Base-by-base conservation (phyloP, 2,329 filamentous ascomycete genomes). In the Penicillium sp. region DNA sequence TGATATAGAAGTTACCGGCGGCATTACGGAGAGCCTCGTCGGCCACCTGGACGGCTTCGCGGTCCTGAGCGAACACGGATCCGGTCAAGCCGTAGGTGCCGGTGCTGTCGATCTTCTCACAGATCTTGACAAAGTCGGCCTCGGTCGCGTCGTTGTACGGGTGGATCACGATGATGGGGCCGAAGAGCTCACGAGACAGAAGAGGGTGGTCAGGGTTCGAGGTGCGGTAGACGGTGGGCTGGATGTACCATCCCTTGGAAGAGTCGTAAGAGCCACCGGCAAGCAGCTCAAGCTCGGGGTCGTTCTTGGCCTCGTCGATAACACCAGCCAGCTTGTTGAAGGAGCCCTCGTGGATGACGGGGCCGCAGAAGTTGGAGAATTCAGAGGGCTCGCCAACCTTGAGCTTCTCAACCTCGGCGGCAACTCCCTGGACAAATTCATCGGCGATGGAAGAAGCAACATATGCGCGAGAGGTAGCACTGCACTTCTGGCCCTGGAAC, bases 401-500 rank as follows among this genome's bases (percentile, higher is more conserved):
- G 46, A 95, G 80, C 53, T 82, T 81, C 64, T 84, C 76, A 7
- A 84, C 86, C 72, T 92, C 87, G n/a, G 79, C 71, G 11, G 85
- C 77, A 3, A 95, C 75, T 50, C 81, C 79, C 58, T 84, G 73
- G 67, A 85, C 83, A 75, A 92, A 90, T 55, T 85, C 76, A 9
- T 87, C 81, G 83, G 88, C 91, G 42, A 88, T 72, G 2, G 88
- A 92, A 64, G 82, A 80, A 30, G 90, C 85, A 3, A 94, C 83
- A 73, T 95, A 95, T 44, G 84, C 77, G 25, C 90, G 85, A 25
- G 89, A 92, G 20, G 87, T 90, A 51, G 90, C 90, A 63, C 87
- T 90, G 79, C 90, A 95, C 75, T 95, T 95, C 73, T 95, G 90
- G 44, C 90, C 90, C 70, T 94, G 89, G 78, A 86, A 95, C 72